Conservation (phyloP, 2,329 filamentous ascomycete species). For the Dothiorella sarmentorum region DNA sequence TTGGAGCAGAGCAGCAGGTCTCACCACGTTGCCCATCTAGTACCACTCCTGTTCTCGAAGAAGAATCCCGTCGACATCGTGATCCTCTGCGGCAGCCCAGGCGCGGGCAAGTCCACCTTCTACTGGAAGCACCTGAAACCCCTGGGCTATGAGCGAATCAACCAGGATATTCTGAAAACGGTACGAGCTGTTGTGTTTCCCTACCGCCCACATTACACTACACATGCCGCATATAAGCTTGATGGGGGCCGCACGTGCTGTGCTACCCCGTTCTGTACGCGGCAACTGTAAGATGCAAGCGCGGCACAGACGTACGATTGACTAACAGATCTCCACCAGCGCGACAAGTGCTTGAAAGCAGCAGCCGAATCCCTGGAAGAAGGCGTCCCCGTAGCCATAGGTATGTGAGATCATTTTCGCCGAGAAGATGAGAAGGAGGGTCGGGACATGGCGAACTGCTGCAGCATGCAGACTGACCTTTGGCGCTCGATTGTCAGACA, state of each 20-base stretch:
- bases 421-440: neutral
- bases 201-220: conserved; percentile 15
- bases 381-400: conserved; percentile 70
- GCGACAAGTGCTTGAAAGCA: conserved; percentile 65
- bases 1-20: neutral
- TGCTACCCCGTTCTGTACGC: conserved; percentile 15
- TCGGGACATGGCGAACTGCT: neutral
- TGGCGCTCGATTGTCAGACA: conserved; percentile 58
- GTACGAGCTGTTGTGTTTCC: conserved; percentile 38
- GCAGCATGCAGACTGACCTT: neutral
- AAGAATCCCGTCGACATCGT: conserved; percentile 69
- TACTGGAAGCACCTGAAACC: conserved; percentile 76
- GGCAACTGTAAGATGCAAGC: conserved; percentile 18
- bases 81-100: conserved; percentile 83
- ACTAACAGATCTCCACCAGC: conserved; percentile 41
- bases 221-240: conserved; percentile 11
- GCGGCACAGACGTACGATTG: conserved; percentile 20
- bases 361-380: conserved; percentile 63
- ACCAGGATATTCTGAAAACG: conserved; percentile 84
- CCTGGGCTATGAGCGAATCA: conserved; percentile 77
- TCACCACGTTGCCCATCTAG: conserved; percentile 20
- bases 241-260: conserved; percentile 25
- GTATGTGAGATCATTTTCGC: conserved; percentile 51
- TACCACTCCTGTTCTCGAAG: conserved; percentile 50
- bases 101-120: conserved; percentile 88